Conservation (phyloP, 352 stramenopile genomes). For the Stramenopiles sp. region DNA sequence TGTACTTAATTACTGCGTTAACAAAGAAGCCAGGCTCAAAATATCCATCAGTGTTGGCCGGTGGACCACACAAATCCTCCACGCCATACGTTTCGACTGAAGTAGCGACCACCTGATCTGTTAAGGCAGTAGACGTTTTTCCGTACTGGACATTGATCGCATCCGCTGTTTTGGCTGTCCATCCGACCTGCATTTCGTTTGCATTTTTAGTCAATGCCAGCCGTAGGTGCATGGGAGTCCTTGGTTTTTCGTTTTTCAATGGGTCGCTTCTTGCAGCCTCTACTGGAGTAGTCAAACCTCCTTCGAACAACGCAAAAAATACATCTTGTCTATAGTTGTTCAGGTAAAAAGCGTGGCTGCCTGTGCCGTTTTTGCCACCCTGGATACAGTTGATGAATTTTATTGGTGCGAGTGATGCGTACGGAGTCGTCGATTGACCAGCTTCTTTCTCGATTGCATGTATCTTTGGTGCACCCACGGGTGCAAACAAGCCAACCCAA, state of each 20-base stretch:
- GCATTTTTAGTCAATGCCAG: background rate
- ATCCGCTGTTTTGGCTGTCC: background rate
- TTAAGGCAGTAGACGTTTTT: background rate
- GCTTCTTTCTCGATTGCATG: background rate
- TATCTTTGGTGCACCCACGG: background rate
- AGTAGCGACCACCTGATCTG: background rate
- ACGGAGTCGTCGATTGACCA: background rate
- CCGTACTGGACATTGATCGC: background rate
- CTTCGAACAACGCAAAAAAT: constrained; percentile 13
- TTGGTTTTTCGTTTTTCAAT: background rate
- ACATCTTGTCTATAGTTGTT: constrained; percentile 12
- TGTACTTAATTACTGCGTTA: background rate
- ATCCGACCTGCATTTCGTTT: constrained; percentile 11
- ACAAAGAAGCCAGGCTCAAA: constrained; percentile 12
- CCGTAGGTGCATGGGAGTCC: background rate
- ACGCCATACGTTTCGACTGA: background rate
- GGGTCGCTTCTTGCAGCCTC: background rate
- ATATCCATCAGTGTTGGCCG: background rate
- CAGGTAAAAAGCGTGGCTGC: background rate
- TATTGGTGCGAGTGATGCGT: background rate
- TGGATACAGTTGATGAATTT: constrained; percentile 1
- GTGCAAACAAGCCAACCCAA: constrained; percentile 10
- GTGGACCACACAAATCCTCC: constrained; percentile 14
- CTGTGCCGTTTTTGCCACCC: background rate
- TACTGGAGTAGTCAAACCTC: constrained; percentile 1